Conservation (phyloP, 225 moss, liverwort and hornwort species). For the Asterella californica region DNA sequence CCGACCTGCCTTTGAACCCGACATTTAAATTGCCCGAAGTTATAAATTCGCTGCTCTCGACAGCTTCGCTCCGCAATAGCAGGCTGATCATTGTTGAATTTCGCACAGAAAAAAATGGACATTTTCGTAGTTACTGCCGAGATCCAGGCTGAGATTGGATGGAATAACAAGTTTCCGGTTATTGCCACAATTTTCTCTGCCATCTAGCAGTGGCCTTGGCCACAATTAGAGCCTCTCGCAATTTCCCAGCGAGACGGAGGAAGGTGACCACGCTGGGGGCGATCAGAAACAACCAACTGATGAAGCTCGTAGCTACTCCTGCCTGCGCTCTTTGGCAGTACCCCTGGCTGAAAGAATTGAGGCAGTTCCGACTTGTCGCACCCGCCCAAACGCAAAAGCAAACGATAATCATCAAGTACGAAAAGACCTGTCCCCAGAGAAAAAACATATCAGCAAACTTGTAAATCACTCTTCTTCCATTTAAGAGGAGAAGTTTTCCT, state of each 20-base stretch:
- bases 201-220: slow-evolving; percentile 18
- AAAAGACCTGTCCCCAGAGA: neutral
- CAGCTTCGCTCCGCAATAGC: neutral
- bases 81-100: neutral
- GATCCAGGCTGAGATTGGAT: neutral
- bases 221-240: slow-evolving; percentile 5
- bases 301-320: slow-evolving; percentile 16
- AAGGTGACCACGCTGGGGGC: slow-evolving; percentile 1
- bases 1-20: neutral
- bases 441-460: slow-evolving; percentile 1
- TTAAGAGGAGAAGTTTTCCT: neutral
- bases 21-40: neutral
- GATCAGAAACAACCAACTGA: neutral
- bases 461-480: neutral
- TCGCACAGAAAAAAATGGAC: neutral
- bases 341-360: neutral
- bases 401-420: slow-evolving; percentile 8
- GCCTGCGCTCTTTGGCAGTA: slow-evolving; percentile 17
- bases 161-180: neutral
- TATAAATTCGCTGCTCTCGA: neutral
- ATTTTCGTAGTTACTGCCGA: neutral
- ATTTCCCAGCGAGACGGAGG: neutral
- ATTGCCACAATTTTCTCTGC: slow-evolving; percentile 14
- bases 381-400: slow-evolving; percentile 3
- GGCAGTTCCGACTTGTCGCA: neutral